Conservation (phyloP, 2,329 filamentous ascomycete genomes). For the Pyrenochaeta sp. region DNA sequence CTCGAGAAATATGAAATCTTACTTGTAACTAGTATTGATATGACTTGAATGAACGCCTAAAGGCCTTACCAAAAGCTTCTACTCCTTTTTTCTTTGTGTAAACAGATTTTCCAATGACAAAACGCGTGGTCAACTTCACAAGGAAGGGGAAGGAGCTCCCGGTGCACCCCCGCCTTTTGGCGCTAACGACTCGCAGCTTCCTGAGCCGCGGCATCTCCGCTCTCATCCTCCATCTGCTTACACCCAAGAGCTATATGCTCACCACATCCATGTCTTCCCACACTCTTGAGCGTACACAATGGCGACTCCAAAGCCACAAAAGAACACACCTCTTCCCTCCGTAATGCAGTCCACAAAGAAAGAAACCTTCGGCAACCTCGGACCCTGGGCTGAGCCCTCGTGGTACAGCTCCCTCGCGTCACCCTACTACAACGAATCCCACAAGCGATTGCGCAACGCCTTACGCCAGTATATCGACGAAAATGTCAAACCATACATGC, state of each 20-base stretch:
- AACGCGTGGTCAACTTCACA: background rate
- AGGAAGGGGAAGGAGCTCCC: background rate
- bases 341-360: conserved; percentile 31
- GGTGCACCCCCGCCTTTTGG: background rate
- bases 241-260: background rate
- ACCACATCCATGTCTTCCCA: conserved; percentile 1
- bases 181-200: conserved; percentile 12
- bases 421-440: conserved; percentile 71
- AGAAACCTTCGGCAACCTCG: conserved; percentile 46
- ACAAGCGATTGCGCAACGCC: conserved; percentile 65
- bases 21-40: conserved; percentile 25
- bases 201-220: conserved; percentile 24
- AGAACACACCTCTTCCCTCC: conserved; percentile 19
- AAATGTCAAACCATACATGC: conserved; percentile 64
- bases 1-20: conserved; percentile 9
- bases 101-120: background rate
- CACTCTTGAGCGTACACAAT: conserved; percentile 6
- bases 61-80: background rate
- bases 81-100: background rate
- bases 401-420: conserved; percentile 59
- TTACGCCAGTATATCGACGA: conserved; percentile 68
- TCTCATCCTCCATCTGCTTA: background rate
- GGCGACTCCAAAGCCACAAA: conserved; percentile 19
- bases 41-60: conserved; percentile 22
- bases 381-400: conserved; percentile 58